Evolutionary conservation across 108 stramenopile genomes (phyloP).

Genomic region (Fragilariopsis cylindrus): DNA sequence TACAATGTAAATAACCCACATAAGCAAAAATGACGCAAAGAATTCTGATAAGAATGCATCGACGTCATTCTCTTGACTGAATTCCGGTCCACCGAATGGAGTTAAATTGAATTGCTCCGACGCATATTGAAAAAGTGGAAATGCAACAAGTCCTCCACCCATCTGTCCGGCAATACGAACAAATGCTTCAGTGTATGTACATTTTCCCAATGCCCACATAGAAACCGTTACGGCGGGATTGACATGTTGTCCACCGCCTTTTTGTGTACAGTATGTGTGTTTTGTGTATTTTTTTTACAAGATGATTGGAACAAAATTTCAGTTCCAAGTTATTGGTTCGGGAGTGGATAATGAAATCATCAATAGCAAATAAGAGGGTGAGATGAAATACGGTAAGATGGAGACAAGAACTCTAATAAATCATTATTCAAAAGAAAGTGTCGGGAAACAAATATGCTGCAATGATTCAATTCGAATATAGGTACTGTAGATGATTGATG

Average conservation of each 20-base stretch:
- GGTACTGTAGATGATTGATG: too few relatives aligned
- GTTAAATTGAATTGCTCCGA: slow-evolving; percentile 54
- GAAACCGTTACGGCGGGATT: slow-evolving; percentile 80
- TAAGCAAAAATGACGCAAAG: slow-evolving; percentile 64
- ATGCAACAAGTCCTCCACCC: slow-evolving; percentile 82
- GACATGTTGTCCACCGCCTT: slow-evolving; percentile 50
- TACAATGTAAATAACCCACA: slow-evolving; percentile 72
- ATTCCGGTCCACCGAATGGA: slow-evolving; percentile 86
- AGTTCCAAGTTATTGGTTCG: too few relatives aligned
- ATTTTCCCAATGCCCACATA: slow-evolving; percentile 79
- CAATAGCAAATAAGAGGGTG: too few relatives aligned
- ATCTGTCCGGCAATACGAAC: slow-evolving; percentile 79
- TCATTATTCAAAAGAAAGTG: too few relatives aligned
- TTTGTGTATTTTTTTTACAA: too few relatives aligned
- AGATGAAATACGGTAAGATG: too few relatives aligned
- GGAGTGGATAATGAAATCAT: too few relatives aligned
- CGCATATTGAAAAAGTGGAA: slow-evolving; percentile 69
- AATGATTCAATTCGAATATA: too few relatives aligned
- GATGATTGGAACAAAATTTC: too few relatives aligned
- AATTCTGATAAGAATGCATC: slow-evolving; percentile 76
- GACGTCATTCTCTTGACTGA: slow-evolving; percentile 55
- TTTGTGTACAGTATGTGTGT: too few relatives aligned
- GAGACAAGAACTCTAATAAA: too few relatives aligned
- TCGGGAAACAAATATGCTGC: too few relatives aligned
- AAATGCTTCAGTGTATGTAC: slow-evolving; percentile 73